Evolutionary conservation across 129 eudicot genomes (phyloP).

Genomic region (Solidago caesia): DNA sequence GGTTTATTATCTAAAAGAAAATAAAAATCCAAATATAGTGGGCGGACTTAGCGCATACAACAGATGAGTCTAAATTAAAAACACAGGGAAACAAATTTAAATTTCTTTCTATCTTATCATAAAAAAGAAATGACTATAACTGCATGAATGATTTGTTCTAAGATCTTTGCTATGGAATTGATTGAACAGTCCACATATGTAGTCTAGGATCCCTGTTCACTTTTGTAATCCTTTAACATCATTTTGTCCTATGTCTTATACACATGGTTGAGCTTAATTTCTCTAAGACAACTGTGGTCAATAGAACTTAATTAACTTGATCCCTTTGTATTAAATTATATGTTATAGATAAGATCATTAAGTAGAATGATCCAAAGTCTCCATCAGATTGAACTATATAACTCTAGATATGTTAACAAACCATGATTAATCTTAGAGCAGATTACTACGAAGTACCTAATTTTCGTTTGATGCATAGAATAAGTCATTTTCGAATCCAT

Average conservation of each 20-base stretch:
- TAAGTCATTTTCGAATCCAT: background rate
- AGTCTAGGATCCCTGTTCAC: background rate
- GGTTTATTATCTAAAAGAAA: too few species aligned
- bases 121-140: too few species aligned
- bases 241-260: background rate
- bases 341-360: background rate
- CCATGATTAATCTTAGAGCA: background rate
- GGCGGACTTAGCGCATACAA: too few species aligned
- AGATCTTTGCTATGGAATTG: too few species aligned
- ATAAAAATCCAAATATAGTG: too few species aligned
- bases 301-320: background rate
- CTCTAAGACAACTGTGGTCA: background rate
- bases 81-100: too few species aligned
- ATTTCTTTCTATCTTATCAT: background rate
- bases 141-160: too few species aligned
- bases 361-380: slow-evolving; percentile 5
- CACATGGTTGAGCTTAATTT: background rate
- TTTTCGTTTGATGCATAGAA: background rate
- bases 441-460: slow-evolving; percentile 1
- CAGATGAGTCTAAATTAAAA: too few species aligned
- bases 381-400: background rate
- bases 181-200: background rate
- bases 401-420: background rate
- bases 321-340: background rate
- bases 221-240: background rate